Evolutionary conservation across 495 filamentous ascomycete species (phyloP).

Genomic region (Penicillium mononematosum): DNA sequence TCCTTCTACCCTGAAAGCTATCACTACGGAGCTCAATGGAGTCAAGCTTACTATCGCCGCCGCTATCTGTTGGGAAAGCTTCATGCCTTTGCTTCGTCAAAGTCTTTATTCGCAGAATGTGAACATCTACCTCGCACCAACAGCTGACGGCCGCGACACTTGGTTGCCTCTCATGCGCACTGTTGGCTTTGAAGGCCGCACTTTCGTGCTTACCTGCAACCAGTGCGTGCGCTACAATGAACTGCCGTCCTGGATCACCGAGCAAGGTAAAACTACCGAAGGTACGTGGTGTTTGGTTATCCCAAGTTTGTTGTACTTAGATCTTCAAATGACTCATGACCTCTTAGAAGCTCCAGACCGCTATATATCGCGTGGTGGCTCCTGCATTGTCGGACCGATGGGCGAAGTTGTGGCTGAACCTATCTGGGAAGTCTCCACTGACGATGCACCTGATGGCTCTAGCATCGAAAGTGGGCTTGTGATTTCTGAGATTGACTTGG

Average conservation of each 20-base stretch:
- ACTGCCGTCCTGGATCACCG: slow-evolving; percentile 56
- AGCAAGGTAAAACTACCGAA: slow-evolving; percentile 7
- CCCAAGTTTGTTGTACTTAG: neutral
- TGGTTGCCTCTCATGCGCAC: slow-evolving; percentile 85
- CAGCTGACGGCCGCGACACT: slow-evolving; percentile 79
- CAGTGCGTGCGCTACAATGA: slow-evolving; percentile 67
- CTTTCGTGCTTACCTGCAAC: slow-evolving; percentile 82
- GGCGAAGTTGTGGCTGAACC: slow-evolving; percentile 78
- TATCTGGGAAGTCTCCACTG: slow-evolving; percentile 68
- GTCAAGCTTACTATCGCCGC: slow-evolving; percentile 75
- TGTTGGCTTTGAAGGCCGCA: slow-evolving; percentile 73
- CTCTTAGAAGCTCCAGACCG: neutral
- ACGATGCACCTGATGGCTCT: slow-evolving; percentile 40
- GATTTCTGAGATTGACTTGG: slow-evolving; percentile 56
- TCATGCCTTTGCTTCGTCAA: slow-evolving; percentile 84
- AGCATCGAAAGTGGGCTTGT: slow-evolving; percentile 37
- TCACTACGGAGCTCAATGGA: slow-evolving; percentile 76
- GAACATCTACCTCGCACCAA: slow-evolving; percentile 89
- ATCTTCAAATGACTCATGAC: neutral
- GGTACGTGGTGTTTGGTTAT: neutral
- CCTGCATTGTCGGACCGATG: slow-evolving; percentile 74
- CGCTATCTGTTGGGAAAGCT: slow-evolving; percentile 97
- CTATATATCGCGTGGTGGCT: slow-evolving; percentile 62
- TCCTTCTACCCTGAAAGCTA: slow-evolving; percentile 72
- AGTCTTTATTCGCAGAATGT: slow-evolving; percentile 88